phyloP scores from a whole-genome alignment of 495 filamentous ascomycete genomes.

The Letharia columbiana region DNA sequence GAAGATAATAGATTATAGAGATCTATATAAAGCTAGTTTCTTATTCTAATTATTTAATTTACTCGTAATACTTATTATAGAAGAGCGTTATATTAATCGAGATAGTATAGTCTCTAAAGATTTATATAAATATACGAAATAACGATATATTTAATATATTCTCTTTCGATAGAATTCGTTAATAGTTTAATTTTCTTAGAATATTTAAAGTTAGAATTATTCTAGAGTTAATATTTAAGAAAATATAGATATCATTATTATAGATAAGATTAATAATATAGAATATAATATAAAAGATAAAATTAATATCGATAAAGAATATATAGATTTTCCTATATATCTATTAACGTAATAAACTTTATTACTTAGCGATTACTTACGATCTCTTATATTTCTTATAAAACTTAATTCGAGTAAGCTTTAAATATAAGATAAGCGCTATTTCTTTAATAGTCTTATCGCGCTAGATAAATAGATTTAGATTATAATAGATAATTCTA shows the following conservation, averaged over 20 bases:
- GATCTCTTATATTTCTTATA: constrained; percentile 10
- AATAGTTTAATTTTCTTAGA: not conserved
- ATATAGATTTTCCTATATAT: constrained; percentile 14
- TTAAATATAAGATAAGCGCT: not conserved
- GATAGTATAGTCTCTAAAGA: too few species aligned
- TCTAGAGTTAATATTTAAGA: too few species aligned
- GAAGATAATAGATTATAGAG: constrained; percentile 22
- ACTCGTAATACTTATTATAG: constrained; percentile 11
- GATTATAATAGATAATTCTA: constrained; percentile 8
- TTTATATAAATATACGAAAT: constrained; percentile 7
- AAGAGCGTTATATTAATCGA: not conserved
- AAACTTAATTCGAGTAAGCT: constrained; percentile 12
- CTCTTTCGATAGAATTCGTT: constrained; percentile 14
- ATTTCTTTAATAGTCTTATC: constrained; percentile 11
- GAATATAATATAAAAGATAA: constrained; percentile 16
- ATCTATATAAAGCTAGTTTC: constrained; percentile 18
- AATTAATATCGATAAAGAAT: constrained; percentile 17
- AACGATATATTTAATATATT: constrained; percentile 15
- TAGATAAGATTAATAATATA: constrained; percentile 20
- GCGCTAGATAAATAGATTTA: constrained; percentile 14
- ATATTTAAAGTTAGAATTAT: not conserved
- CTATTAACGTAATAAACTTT: not conserved
- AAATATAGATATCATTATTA: constrained; percentile 19
- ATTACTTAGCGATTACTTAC: not conserved
- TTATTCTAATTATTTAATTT: constrained; percentile 5